Evolutionary conservation across 768 basidiomycete species (phyloP).

Genomic region (Boletus subcaerulescens): DNA sequence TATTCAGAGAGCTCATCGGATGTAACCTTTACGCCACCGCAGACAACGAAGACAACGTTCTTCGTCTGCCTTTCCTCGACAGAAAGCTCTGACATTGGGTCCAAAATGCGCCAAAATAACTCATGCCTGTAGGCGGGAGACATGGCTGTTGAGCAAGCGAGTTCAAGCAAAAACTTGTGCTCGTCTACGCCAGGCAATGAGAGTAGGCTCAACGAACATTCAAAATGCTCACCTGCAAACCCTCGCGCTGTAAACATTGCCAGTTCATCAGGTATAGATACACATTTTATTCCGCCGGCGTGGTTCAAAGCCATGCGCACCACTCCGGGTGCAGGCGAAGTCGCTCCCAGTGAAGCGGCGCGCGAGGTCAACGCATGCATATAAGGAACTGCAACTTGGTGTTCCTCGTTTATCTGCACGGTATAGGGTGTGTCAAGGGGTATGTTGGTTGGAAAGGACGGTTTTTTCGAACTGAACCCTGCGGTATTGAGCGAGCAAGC

Average conservation of each 20-base stretch:
- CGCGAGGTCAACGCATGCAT: slow-evolving; percentile 56
- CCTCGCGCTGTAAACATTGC: slow-evolving; percentile 56
- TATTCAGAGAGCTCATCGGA: slow-evolving; percentile 52
- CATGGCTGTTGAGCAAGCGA: slow-evolving; percentile 71
- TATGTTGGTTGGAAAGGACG: slow-evolving; percentile 30
- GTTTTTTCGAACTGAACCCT: slow-evolving; percentile 32
- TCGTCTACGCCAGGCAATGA: slow-evolving; percentile 46
- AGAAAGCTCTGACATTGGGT: slow-evolving; percentile 22
- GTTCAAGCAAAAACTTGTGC: slow-evolving; percentile 71
- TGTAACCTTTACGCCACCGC: slow-evolving; percentile 62
- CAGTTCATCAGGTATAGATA: slow-evolving; percentile 65
- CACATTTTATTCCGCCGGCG: slow-evolving; percentile 52
- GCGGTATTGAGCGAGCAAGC: slow-evolving; percentile 57
- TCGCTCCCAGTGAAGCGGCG: slow-evolving; percentile 73
- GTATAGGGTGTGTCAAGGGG: slow-evolving; percentile 34
- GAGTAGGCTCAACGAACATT: background rate
- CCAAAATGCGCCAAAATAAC: slow-evolving; percentile 46
- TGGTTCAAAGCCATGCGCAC: slow-evolving; percentile 65
- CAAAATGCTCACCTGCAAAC: slow-evolving; percentile 53
- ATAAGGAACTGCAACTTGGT: slow-evolving; percentile 55
- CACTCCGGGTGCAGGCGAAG: slow-evolving; percentile 56
- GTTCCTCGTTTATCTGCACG: slow-evolving; percentile 39
- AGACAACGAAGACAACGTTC: slow-evolving; percentile 17
- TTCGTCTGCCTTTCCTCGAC: slow-evolving; percentile 23
- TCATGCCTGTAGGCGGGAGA: slow-evolving; percentile 58